Base-by-base conservation (phyloP, 805 yeast species). In the Wickerhamiella azymoides region DNA sequence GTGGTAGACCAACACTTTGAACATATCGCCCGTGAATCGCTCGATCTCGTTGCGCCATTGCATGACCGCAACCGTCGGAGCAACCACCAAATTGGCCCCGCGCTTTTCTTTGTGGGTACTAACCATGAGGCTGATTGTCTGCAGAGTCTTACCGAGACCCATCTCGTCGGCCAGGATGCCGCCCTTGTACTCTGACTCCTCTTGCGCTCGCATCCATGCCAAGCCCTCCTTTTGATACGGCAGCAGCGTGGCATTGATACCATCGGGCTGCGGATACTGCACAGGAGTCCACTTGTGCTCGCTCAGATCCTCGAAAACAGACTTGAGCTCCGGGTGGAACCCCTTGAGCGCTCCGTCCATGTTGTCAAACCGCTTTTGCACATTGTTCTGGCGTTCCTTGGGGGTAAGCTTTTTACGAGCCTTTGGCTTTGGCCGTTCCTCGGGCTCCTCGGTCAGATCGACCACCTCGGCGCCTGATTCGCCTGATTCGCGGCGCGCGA, bases 71-170 rank as follows among this genome's bases (percentile, higher is more conserved):
- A 92, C 98, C 0, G 98, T 89, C 0, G 99, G 99, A 0, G 96
- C 97, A 16, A 92, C 82, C 5, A 92, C 97, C 50, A 92, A 65
- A 52, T 79, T 84, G 9, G 96, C 96, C 10, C 75, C 66, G 10
- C 57, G 57, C 28, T 54, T 57, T 4, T 50, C 47, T 0, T 66
- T 56, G 42, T 70, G 59, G 60, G 85, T 93, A 40, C 70, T 62
- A 77, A 88, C 76, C 57, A 92, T 74, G 39, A 92, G 64, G 0
- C 93, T 92, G 50, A 92, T 89, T 33, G 95, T 89, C 64, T 92
- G 98, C 42, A 92, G 88, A 0, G 99, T 92, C 57, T 92, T 92
- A 51, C 99, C 99, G 97, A 92, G 89, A 32, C 99, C 99, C 99
- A 92, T 92, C 63, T 92, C 99, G 67, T 92, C 99, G 5, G 98